phyloP scores from a whole-genome alignment of 2,329 filamentous ascomycete genomes.

The Apiospora phragmitis region DNA sequence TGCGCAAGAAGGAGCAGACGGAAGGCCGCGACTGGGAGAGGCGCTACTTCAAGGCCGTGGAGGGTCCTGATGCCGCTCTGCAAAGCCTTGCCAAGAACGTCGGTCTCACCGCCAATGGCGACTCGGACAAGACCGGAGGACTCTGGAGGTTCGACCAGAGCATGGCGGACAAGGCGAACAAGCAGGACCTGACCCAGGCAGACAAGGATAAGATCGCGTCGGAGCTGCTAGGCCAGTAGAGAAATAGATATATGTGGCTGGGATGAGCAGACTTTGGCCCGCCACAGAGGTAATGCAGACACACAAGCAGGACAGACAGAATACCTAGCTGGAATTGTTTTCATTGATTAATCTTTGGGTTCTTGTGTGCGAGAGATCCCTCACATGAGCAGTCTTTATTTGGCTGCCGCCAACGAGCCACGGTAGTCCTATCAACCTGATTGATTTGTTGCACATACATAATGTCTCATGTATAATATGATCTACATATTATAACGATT shows the following conservation, averaged over 20 bases:
- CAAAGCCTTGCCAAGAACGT: slow-evolving; percentile 44
- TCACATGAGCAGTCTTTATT: not conserved
- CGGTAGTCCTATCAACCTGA: not conserved
- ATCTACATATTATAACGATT: not conserved
- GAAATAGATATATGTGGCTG: not conserved
- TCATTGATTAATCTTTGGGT: not conserved
- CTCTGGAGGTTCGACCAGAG: slow-evolving; percentile 56
- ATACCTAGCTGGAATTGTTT: not conserved
- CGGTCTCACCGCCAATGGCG: slow-evolving; percentile 51
- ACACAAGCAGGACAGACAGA: not conserved
- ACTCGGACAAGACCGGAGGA: slow-evolving; percentile 61
- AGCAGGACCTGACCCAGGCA: slow-evolving; percentile 33
- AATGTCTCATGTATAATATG: too few species aligned
- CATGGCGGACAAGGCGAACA: slow-evolving; percentile 45
- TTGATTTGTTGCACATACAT: not conserved
- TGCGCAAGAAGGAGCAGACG: slow-evolving; percentile 53
- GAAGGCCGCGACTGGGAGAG: slow-evolving; percentile 79
- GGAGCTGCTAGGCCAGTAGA: slow-evolving; percentile 32
- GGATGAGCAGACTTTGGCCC: not conserved
- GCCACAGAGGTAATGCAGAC: not conserved
- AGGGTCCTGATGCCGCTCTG: slow-evolving; percentile 44
- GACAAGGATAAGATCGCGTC: slow-evolving; percentile 39
- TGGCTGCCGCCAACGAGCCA: too few species aligned
- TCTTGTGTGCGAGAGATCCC: not conserved
- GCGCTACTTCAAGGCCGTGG: slow-evolving; percentile 70